Base-by-base conservation (phyloP, 1,284 basidiomycete species). In the Phlebopus sp. region DNA sequence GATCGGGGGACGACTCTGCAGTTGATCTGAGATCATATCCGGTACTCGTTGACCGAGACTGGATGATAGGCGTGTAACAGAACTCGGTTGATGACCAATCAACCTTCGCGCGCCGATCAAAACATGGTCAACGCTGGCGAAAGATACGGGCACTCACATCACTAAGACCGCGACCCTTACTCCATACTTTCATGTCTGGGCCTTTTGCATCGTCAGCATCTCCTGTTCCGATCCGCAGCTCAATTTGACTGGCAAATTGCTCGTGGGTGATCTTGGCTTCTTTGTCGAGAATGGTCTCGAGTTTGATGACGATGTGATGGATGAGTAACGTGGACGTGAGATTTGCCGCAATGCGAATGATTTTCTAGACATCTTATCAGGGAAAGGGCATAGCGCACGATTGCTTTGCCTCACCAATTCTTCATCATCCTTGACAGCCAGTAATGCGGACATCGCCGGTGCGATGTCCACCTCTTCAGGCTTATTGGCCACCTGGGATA, bases 11-110 rank as follows among this genome's bases (percentile, higher is more conserved):
- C 2, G 94, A 95, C 64, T 92, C 86, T 0, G 91, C 92, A 2
- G 86, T 91, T 19, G 88, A 86, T 53, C 86, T 83, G 43, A 98
- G 75, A 63, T 98, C 95, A 64, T 97, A 98, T 11, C 90, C 88
- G 5, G 77, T 73, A 51, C 75, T 79, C 35, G 84, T 84, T 14
- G 91, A 90, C 46, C 88, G 89, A 2, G 94, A 97, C 63, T 97
- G 95, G 60, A 98, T 91, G 65, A 97, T 95, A 3, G 96, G 95
- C 4, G 90, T 84, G 67, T 96, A 97, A 57, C 92, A 91, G 71
- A 95, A 96, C 69, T 98, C 95, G 2, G 90, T 88, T 10, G 87
- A 80, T 21, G 76, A 74, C 77, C 90, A 93, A 64, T 99, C 95
- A 49, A 94, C 77, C 89, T 93, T 55, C 11, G 44, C 21, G 15